Evolutionary conservation across 106 monocot genomes (phyloP).

Genomic region (Triglochin maritima): DNA sequence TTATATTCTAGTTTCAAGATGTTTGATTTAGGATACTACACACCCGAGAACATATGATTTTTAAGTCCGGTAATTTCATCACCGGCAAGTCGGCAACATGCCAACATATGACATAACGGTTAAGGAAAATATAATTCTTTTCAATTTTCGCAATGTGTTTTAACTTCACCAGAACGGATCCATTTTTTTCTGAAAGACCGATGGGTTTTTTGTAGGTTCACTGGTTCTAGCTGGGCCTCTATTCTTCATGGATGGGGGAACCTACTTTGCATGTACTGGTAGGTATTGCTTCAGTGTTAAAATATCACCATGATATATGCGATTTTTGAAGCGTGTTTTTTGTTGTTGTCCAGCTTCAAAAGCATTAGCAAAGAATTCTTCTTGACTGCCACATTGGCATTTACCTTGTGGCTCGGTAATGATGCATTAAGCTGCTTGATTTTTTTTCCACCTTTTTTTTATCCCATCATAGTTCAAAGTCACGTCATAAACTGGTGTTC

Average conservation of each 20-base stretch:
- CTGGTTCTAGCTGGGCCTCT: conserved; percentile 33
- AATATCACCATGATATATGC: not conserved
- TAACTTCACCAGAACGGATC: not conserved
- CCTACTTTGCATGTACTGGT: conserved; percentile 31
- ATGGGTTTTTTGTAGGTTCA: conserved; percentile 16
- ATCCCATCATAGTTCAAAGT: not conserved
- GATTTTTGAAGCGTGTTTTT: not conserved
- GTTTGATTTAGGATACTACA: too few relatives aligned
- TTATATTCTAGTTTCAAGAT: too few relatives aligned
- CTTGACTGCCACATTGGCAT: conserved; percentile 24
- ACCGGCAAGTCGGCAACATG: too few relatives aligned
- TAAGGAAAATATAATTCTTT: not conserved
- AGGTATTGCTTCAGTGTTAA: conserved; percentile 1
- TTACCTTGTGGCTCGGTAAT: conserved; percentile 25
- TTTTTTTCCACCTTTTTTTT: not conserved
- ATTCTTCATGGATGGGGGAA: conserved; percentile 38
- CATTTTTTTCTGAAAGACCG: not conserved
- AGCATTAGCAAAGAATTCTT: conserved; percentile 33
- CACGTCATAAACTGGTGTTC: not conserved
- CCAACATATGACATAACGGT: too few relatives aligned
- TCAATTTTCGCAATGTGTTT: not conserved
- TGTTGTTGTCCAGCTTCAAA: conserved; percentile 17
- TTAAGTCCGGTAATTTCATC: too few relatives aligned
- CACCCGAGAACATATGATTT: too few relatives aligned
- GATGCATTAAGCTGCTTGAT: not conserved